Conservation (phyloP, 2,329 filamentous ascomycete species). For the Epichloe elymi region DNA sequence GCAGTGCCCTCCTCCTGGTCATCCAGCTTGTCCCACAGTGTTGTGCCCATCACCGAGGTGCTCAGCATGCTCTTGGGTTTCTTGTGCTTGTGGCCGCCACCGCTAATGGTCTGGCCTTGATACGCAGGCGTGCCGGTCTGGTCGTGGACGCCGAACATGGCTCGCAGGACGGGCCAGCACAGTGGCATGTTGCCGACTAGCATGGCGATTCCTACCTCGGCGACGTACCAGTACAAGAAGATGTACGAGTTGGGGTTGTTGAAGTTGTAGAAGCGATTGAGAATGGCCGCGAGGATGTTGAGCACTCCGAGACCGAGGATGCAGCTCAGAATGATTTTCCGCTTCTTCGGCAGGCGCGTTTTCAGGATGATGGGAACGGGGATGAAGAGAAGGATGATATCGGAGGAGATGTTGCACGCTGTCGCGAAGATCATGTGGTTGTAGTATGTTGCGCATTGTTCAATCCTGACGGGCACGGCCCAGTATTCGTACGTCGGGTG, state of each 20-base stretch:
- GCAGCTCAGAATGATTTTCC: conserved; percentile 39
- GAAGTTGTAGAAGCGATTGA: conserved; percentile 52
- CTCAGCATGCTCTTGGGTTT: conserved; percentile 7
- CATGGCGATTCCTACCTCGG: conserved; percentile 45
- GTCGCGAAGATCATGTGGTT: conserved; percentile 34
- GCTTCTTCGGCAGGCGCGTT: conserved; percentile 22
- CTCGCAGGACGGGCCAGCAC: conserved; percentile 42
- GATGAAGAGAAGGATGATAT: conserved; percentile 30
- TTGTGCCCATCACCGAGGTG: conserved; percentile 11
- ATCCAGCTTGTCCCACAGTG: conserved; percentile 18
- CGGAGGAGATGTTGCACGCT: conserved; percentile 33
- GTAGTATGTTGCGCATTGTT: conserved; percentile 32
- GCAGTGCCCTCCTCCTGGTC: conserved; percentile 11
- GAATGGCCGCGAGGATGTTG: conserved; percentile 40
- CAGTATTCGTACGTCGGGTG: conserved; percentile 38
- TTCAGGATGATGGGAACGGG: conserved; percentile 31
- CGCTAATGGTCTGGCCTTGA: conserved; percentile 9
- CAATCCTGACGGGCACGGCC: conserved; percentile 30
- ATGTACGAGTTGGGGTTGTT: conserved; percentile 38
- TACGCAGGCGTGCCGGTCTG: conserved; percentile 14
- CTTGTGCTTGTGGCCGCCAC: conserved; percentile 5
- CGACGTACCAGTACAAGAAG: conserved; percentile 48
- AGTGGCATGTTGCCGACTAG: conserved; percentile 49
- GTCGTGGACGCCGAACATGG: conserved; percentile 18
- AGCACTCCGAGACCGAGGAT: conserved; percentile 45